phyloP scores from a whole-genome alignment of 2,329 filamentous ascomycete genomes.

The Fusarium nematophilum region DNA sequence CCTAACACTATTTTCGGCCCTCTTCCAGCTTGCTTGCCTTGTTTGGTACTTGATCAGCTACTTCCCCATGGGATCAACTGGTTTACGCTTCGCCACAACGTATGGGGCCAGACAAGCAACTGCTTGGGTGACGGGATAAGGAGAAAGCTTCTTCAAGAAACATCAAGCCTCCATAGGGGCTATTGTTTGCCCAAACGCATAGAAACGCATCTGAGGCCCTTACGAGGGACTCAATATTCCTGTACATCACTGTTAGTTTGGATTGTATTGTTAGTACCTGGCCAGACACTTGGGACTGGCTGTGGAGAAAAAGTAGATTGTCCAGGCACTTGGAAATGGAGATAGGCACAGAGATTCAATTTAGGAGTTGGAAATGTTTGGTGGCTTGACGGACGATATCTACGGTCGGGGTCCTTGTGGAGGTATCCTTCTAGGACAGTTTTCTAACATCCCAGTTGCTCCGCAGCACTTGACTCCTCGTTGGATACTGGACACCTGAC shows the following conservation, averaged over 20 bases:
- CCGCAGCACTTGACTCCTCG: too few species aligned
- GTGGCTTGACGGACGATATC: too few species aligned
- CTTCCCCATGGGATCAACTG: conserved; percentile 95
- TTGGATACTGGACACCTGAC: too few species aligned
- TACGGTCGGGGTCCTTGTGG: too few species aligned
- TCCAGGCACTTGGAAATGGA: neutral
- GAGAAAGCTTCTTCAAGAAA: neutral
- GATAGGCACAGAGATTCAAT: neutral
- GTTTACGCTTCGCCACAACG: conserved; percentile 84
- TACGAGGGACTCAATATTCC: neutral
- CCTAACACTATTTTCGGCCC: conserved; percentile 84
- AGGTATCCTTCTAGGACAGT: too few species aligned
- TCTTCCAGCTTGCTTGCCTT: conserved; percentile 85
- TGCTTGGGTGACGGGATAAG: conserved; percentile 85
- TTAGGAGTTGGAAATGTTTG: neutral
- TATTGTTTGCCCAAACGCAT: neutral
- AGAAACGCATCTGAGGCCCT: neutral
- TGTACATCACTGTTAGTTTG: conserved; percentile 10
- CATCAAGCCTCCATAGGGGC: neutral
- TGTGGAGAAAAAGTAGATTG: conserved; percentile 3
- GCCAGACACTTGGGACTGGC: neutral
- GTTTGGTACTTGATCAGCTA: conserved; percentile 97
- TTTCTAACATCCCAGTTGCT: too few species aligned
- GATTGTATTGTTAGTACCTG: conserved; percentile 16
- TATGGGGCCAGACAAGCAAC: conserved; percentile 88